Evolutionary conservation across 257 asterid genomes (phyloP).

Genomic region (Handroanthus guayacan): DNA sequence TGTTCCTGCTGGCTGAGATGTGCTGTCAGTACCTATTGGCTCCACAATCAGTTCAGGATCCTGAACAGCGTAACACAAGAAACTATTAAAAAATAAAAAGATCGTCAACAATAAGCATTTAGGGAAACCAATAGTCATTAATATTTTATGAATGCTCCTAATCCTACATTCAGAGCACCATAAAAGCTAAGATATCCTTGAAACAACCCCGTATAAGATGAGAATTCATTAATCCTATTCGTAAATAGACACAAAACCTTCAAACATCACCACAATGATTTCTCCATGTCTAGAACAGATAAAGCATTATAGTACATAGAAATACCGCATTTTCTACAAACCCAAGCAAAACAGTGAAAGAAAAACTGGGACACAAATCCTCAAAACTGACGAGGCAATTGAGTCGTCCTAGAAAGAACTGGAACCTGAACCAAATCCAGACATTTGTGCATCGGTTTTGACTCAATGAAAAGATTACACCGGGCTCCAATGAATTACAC

Average conservation of each 20-base stretch:
- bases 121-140: conserved; percentile 19
- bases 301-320: background rate
- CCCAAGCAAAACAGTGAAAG: background rate
- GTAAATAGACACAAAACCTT: background rate
- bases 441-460: background rate
- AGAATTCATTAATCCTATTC: background rate
- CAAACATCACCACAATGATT: background rate
- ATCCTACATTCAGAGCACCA: conserved; percentile 13
- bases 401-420: background rate
- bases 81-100: conserved; percentile 19
- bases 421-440: background rate
- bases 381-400: conserved; percentile 20
- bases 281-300: background rate
- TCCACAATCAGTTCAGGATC: conserved; percentile 84
- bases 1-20: conserved; percentile 70
- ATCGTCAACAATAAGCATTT: background rate
- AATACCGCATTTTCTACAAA: background rate
- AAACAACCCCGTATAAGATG: conserved; percentile 11
- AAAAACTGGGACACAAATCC: conserved; percentile 5
- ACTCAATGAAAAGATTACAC: background rate
- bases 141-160: conserved; percentile 5
- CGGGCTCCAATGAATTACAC: conserved; percentile 3
- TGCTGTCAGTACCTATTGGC: conserved; percentile 63
- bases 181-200: conserved; percentile 19
- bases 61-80: conserved; percentile 44